Conservation (phyloP, 257 asterid genomes). For the Solanum sitiens region DNA sequence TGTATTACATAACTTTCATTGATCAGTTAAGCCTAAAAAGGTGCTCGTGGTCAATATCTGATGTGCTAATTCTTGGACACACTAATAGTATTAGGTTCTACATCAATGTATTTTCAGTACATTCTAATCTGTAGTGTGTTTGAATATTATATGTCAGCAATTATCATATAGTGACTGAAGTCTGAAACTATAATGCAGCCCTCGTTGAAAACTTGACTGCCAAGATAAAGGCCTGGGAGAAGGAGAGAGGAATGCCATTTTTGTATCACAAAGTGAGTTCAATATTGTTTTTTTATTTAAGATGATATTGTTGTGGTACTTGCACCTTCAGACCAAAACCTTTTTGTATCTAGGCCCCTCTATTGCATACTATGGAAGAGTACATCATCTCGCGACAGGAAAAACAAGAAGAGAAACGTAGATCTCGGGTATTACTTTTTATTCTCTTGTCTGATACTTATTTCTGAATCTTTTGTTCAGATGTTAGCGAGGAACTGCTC, state of each 20-base stretch:
- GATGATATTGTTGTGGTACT: neutral
- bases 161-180: constrained; percentile 3
- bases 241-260: constrained; percentile 57
- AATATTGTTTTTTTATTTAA: neutral
- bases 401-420: constrained; percentile 67
- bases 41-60: neutral
- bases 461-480: neutral
- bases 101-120: neutral
- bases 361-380: constrained; percentile 47
- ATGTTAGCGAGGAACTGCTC: neutral
- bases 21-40: neutral
- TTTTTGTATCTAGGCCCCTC: constrained; percentile 33
- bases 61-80: neutral
- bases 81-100: neutral
- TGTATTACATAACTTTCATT: neutral
- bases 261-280: constrained; percentile 43
- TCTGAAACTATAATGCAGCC: constrained; percentile 31
- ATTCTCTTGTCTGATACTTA: neutral
- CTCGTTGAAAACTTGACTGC: constrained; percentile 50
- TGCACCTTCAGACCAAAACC: neutral
- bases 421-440: constrained; percentile 39
- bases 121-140: neutral
- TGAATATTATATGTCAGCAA: neutral
- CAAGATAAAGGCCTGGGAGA: constrained; percentile 67
- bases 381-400: constrained; percentile 34